Conservation (phyloP, 2,329 filamentous ascomycete genomes). For the Aspergillus ochraceus region DNA sequence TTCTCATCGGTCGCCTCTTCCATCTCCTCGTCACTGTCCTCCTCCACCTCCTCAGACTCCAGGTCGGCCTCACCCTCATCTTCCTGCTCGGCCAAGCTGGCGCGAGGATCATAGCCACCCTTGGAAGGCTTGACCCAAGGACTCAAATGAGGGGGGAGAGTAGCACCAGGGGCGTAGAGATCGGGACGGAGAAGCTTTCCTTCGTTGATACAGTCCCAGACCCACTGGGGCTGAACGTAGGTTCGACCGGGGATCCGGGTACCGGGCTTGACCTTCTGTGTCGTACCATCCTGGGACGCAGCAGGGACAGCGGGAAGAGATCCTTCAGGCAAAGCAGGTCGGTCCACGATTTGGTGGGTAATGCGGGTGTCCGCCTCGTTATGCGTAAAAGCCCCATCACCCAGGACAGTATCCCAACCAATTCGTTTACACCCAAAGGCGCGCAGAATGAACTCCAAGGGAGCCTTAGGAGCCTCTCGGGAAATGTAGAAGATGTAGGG, state of each 20-base stretch:
- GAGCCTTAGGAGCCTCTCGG: slow-evolving; percentile 84
- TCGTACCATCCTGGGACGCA: slow-evolving; percentile 45
- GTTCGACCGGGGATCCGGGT: slow-evolving; percentile 84
- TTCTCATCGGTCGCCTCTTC: slow-evolving; percentile 32
- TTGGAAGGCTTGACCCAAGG: slow-evolving; percentile 88
- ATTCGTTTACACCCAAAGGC: slow-evolving; percentile 95
- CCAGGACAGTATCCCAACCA: slow-evolving; percentile 88
- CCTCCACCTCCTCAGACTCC: slow-evolving; percentile 62
- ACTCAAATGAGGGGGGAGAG: slow-evolving; percentile 89
- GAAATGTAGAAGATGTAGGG: slow-evolving; percentile 91
- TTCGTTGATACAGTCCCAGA: slow-evolving; percentile 96
- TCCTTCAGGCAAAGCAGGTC: slow-evolving; percentile 69
- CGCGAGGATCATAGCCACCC: slow-evolving; percentile 88
- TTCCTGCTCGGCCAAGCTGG: slow-evolving; percentile 83
- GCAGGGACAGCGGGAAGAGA: slow-evolving; percentile 46
- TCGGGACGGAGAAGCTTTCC: slow-evolving; percentile 84
- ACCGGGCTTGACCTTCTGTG: slow-evolving; percentile 55
- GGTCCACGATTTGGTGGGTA: slow-evolving; percentile 94
- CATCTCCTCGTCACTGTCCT: slow-evolving; percentile 43
- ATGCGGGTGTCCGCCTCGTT: slow-evolving; percentile 85
- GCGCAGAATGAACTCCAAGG: slow-evolving; percentile 89
- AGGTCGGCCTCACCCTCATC: slow-evolving; percentile 79
- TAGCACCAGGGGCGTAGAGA: slow-evolving; percentile 83
- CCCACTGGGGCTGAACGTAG: slow-evolving; percentile 96
- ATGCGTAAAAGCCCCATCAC: slow-evolving; percentile 88